Conservation (phyloP, 1,284 basidiomycete genomes). For the Moniliophthora roreri region DNA sequence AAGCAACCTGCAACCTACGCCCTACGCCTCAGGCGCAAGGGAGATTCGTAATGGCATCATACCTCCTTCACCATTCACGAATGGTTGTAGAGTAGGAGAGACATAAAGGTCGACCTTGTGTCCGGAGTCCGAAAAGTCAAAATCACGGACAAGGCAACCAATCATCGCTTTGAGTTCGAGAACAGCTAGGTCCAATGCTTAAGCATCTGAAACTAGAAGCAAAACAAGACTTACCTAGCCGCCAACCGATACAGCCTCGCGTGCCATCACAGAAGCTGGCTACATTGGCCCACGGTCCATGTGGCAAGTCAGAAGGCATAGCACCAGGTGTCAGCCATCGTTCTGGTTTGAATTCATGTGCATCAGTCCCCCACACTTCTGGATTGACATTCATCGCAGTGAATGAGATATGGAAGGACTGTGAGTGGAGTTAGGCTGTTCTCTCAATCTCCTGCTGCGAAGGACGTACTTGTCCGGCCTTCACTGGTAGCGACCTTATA, state of each 20-base stretch:
- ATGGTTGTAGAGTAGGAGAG: constrained; percentile 36
- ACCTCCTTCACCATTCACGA: constrained; percentile 31
- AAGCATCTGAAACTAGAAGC: background rate
- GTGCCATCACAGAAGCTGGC: constrained; percentile 41
- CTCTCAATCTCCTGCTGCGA: constrained; percentile 10
- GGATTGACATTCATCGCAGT: constrained; percentile 34
- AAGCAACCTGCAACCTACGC: no score
- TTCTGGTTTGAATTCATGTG: constrained; percentile 40
- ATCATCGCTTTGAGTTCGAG: constrained; percentile 42
- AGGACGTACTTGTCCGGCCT: constrained; percentile 34
- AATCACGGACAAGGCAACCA: constrained; percentile 32
- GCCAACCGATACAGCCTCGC: constrained; percentile 38
- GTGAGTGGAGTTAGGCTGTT: background rate
- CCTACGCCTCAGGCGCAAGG: no score
- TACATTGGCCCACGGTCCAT: constrained; percentile 28
- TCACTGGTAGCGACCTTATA: constrained; percentile 30
- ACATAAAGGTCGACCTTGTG: constrained; percentile 30
- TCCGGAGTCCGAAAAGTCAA: constrained; percentile 36
- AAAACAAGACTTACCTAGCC: constrained; percentile 24
- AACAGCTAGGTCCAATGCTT: constrained; percentile 24
- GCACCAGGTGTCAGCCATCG: constrained; percentile 32
- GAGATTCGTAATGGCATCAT: no score
- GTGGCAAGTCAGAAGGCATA: constrained; percentile 31
- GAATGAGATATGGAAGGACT: constrained; percentile 33
- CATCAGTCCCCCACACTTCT: constrained; percentile 41